Conservation (phyloP, 2,329 filamentous ascomycete species). For the Colletotrichum higginsianum region DNA sequence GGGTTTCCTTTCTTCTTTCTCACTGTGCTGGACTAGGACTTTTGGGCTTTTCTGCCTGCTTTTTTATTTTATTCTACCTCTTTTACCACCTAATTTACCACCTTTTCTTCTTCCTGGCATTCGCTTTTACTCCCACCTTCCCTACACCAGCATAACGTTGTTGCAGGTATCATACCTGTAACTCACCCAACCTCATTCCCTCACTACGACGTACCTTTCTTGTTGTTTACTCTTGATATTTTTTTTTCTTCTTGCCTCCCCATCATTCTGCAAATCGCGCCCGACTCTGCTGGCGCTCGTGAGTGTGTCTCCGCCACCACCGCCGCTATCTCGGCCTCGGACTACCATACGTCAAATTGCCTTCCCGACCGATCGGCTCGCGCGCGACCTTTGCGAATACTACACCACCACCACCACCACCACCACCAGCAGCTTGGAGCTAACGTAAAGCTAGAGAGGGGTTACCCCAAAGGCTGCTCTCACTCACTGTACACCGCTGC, state of each 20-base stretch:
- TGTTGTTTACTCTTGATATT: not conserved
- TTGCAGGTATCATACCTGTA: slow-evolving; percentile 41
- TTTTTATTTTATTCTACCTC: slow-evolving; percentile 21
- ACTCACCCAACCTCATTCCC: slow-evolving; percentile 21
- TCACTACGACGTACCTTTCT: slow-evolving; percentile 31
- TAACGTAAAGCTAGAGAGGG: slow-evolving; percentile 2
- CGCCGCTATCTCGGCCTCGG: not conserved
- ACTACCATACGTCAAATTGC: slow-evolving; percentile 14
- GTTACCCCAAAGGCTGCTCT: not conserved
- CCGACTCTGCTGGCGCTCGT: slow-evolving; percentile 1
- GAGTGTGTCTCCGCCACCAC: slow-evolving; percentile 15
- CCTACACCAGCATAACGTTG: slow-evolving; percentile 8
- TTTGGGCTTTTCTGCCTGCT: slow-evolving; percentile 1
- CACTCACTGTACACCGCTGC: slow-evolving; percentile 2
- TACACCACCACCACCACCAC: not conserved
- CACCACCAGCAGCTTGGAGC: slow-evolving; percentile 11
- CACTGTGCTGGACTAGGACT: slow-evolving; percentile 9
- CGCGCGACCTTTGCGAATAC: slow-evolving; percentile 45
- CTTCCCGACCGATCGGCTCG: slow-evolving; percentile 35
- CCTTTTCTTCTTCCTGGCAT: slow-evolving; percentile 2
- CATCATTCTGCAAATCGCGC: slow-evolving; percentile 7
- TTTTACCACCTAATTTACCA: slow-evolving; percentile 22
- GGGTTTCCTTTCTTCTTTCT: slow-evolving; percentile 9
- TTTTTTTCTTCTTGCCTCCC: slow-evolving; percentile 1
- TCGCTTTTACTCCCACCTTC: slow-evolving; percentile 23